Evolutionary conservation across 257 asterid species (phyloP).

Genomic region (Capsicum baccatum): DNA sequence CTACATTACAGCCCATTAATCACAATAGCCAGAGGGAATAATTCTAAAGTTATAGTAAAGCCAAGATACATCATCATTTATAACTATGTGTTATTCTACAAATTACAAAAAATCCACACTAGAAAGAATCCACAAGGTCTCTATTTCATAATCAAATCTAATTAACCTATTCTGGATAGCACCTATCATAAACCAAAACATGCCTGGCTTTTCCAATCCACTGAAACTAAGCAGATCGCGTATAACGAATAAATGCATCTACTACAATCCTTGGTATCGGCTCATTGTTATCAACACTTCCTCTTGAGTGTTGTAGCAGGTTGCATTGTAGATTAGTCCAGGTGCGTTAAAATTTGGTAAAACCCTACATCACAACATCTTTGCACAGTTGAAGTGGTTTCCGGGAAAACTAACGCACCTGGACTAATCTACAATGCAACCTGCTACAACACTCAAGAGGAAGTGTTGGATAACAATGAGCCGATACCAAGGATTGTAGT

Average conservation of each 20-base stretch:
- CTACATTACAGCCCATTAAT: slow-evolving; percentile 14
- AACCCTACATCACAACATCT: background rate
- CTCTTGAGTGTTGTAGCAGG: background rate
- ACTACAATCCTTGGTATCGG: background rate
- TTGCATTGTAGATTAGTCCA: background rate
- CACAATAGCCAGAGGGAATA: background rate
- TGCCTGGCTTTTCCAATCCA: background rate
- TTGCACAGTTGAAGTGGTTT: background rate
- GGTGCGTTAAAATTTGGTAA: background rate
- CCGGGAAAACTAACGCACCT: slow-evolving; percentile 2
- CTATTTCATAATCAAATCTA: background rate
- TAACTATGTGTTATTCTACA: background rate
- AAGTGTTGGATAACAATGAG: background rate
- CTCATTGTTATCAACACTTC: background rate
- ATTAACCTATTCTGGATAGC: background rate
- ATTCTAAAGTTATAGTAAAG: slow-evolving; percentile 6
- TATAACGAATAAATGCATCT: background rate
- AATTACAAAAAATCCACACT: background rate
- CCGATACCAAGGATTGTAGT: background rate
- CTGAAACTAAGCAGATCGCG: background rate
- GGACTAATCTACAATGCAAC: background rate
- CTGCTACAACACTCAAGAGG: background rate
- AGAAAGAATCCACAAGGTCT: background rate
- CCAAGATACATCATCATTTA: background rate
- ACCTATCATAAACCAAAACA: background rate